Base-by-base conservation (phyloP, 2,329 filamentous ascomycete genomes). In the Pseudogymnoascus sp. region DNA sequence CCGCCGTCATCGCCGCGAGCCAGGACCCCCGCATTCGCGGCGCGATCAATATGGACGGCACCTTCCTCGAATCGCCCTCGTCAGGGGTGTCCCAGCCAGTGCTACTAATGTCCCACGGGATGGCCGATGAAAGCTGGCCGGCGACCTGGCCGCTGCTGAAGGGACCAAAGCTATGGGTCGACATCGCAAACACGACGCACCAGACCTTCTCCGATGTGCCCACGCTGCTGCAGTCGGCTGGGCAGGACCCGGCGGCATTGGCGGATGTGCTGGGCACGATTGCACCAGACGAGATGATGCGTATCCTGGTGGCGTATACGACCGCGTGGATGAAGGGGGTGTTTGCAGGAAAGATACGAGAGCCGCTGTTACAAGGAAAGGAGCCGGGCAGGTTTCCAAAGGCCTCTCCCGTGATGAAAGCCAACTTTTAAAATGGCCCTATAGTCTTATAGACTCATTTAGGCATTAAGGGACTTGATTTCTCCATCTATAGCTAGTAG, bases 21-120 rank as follows among this genome's bases (percentile, higher is more conserved):
- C 61, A 65, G 11, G 73, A 76, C 23, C 43, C 62, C 1, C 68
- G 75, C 13, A 67, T 78, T 41, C 62, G 68, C 0, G 74, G 69
- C 1, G 76, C 75, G 8, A 67, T 77, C 3, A 75, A 77, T 63
- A 66, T 78, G 16, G 77, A 78, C 62, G 77, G 77, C 2, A 54
- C 63, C 0, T 69, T 77, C 54, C 70, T 69, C 31, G 72, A 54
- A 6, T 8, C 71, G 65, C 63, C 77, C 75, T 51, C 77, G 74
- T 61, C 77, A 77, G 1, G 74, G 76, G 63, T 77, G 68, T 54
- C 77, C 71, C 6, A 64, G 57, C 75, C 75, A 77, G 1, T 68
- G 60, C 13, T 70, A 67, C 37, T 73, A 63, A 5, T 68, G 68
- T 13, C 67, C 70, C 63, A 77, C 72, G 1, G 68, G 67, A 54